Evolutionary conservation across 202 grass and related monocot genomes (phyloP), one percentile per base, ranked within the genome.

Genomic region (Bolboschoenoplectus hybrid): DNA sequence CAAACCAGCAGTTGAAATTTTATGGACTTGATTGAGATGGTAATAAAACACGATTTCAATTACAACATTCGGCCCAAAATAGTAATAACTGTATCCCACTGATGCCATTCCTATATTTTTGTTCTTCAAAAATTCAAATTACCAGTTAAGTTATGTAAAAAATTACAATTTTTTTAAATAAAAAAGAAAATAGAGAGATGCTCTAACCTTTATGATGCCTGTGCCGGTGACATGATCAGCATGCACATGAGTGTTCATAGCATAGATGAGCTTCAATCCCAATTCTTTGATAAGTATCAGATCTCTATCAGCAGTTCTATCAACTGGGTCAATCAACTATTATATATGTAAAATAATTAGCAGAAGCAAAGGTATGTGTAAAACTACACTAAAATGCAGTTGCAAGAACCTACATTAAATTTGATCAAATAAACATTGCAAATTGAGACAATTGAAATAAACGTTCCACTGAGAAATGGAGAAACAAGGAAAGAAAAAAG

Each of bases 221-320:
- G 95, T 95, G 72, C 95, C 95, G 44, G 95, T 97, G 46, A 97
- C 68, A 16, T 97, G 95, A 91, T 97, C 95, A 50, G 93, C 95
- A 90, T 97, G 95, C 26, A 92, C 95, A 92, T 97, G 95, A 86
- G 95, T 97, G 89, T 95, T 97, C 90, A 97, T 88, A 74, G 93
- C 95, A 86, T 93, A 97, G 46, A 95, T 86, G 39, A 97, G 95
- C 7, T 93, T 97, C 87, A 97, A 88, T n/a, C 95, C 93, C 50
- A 97, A 86, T 85, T 97, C 91, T 81, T 93, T 95, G 64, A 97
- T 85, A 76, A 97, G 95, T 66, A 44, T 89, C 67, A 95, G 67
- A 85, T 97, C 95, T 89, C 95, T 89, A 51, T 97, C 93, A 72
- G 89, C 91, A 58, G 93, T 98, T 91, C 17, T 9, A 34, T 96